These are phyloP conservation scores for Dryas integrifolia DNA, from an alignment of 331 rosid genomes.

Conservation along the genomic window DNA sequence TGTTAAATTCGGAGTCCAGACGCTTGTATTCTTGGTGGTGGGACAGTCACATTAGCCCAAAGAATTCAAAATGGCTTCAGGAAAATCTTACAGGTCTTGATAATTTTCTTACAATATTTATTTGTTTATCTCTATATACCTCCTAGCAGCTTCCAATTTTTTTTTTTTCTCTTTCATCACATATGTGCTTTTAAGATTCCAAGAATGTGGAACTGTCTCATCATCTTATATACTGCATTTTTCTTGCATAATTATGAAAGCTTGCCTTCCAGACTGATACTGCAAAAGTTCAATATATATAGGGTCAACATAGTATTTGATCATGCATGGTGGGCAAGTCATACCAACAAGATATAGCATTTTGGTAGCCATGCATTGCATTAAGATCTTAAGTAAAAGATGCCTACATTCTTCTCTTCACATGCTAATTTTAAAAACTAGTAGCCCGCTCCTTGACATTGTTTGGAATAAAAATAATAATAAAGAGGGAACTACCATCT, in stretches of 20 bases:
- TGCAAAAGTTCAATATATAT: neutral
- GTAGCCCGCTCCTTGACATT: too few species aligned
- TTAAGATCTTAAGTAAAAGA: neutral
- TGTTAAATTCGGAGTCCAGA: constrained; percentile 66
- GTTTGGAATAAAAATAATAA: too few species aligned
- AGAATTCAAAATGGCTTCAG: constrained; percentile 96
- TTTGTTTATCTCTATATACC: neutral
- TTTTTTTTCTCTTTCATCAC: neutral
- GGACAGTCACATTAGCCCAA: constrained; percentile 94
- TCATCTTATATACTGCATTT: neutral
- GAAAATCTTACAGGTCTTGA: constrained; percentile 86
- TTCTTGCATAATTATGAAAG: neutral
- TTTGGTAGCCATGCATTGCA: neutral
- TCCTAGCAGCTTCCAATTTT: neutral
- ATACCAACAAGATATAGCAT: neutral
- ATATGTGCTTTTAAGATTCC: neutral
- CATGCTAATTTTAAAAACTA: too few species aligned
- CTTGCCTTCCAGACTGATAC: neutral
- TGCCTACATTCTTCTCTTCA: neutral
- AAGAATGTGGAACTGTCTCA: neutral
- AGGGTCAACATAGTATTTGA: neutral
- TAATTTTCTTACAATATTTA: constrained; percentile 7
- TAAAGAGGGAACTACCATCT: neutral
- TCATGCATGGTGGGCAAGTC: neutral
- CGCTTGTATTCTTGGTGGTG: constrained; percentile 99